Conservation (phyloP, 352 stramenopile species). For the Phytophthora sojae region DNA sequence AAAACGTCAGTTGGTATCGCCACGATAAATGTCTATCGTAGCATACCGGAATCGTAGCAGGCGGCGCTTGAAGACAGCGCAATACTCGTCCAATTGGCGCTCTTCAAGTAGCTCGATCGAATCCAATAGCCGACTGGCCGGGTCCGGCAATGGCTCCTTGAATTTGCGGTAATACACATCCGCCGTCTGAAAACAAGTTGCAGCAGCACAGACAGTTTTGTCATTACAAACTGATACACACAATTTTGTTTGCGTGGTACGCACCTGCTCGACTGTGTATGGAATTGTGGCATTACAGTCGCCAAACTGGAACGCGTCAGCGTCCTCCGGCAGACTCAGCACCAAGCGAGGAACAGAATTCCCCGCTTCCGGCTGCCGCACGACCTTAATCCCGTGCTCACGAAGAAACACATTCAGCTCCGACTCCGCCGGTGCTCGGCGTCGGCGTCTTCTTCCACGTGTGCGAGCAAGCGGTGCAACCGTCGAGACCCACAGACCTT, state of each 20-base stretch:
- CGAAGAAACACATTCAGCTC: conserved; percentile 49
- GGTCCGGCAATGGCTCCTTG: conserved; percentile 77
- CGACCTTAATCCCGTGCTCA: conserved; percentile 50
- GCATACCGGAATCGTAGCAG: conserved; percentile 61
- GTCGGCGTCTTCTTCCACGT: conserved; percentile 15
- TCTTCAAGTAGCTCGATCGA: conserved; percentile 59
- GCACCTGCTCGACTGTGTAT: conserved; percentile 73
- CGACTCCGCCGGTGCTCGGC: conserved; percentile 16
- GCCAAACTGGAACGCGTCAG: conserved; percentile 57
- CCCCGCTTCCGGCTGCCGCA: conserved; percentile 32
- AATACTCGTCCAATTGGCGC: conserved; percentile 57
- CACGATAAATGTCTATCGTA: neutral
- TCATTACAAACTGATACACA: neutral
- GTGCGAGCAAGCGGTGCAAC: neutral
- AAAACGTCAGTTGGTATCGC: neutral
- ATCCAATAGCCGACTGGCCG: conserved; percentile 55
- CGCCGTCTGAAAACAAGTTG: conserved; percentile 43
- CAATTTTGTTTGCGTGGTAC: neutral
- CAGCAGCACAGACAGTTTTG: neutral
- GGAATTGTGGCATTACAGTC: conserved; percentile 53
- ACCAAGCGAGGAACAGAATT: conserved; percentile 42
- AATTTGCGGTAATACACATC: conserved; percentile 86
- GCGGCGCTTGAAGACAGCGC: conserved; percentile 67
- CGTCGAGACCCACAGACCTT: conserved; percentile 43
- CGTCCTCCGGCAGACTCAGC: conserved; percentile 48